Conservation (phyloP, 768 basidiomycete genomes). For the Megacollybia marginata region DNA sequence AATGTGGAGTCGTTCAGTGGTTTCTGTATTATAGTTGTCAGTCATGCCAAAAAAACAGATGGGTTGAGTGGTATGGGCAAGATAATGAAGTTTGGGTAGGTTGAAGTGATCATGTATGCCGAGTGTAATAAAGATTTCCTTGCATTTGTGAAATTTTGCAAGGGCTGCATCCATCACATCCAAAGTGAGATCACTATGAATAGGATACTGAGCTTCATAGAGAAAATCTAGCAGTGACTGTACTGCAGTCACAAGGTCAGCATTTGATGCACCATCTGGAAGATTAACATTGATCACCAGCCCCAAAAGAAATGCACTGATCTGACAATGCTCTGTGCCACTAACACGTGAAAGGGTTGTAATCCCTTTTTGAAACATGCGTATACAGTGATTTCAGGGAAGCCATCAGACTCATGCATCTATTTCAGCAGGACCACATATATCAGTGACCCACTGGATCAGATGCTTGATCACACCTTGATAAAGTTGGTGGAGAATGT, state of each 20-base stretch:
- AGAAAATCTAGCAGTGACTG: conserved; percentile 26
- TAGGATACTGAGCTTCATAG: conserved; percentile 22
- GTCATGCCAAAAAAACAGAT: conserved; percentile 15
- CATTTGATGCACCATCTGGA: neutral
- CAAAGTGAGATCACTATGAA: conserved; percentile 18
- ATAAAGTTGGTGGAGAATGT: conserved; percentile 19
- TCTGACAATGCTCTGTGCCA: conserved; percentile 19
- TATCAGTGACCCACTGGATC: conserved; percentile 7
- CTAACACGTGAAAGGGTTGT: conserved; percentile 15
- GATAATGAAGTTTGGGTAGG: conserved; percentile 19
- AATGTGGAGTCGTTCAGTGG: conserved; percentile 18
- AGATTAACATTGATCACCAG: conserved; percentile 13
- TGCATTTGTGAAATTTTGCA: conserved; percentile 22
- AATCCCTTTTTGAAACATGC: conserved; percentile 22
- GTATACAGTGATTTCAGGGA: conserved; percentile 21
- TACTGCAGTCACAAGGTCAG: conserved; percentile 10
- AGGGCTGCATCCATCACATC: conserved; percentile 11
- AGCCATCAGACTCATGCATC: conserved; percentile 19
- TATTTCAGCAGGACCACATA: conserved; percentile 15
- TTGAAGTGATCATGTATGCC: conserved; percentile 19
- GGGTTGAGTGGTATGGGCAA: conserved; percentile 12
- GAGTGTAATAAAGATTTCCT: conserved; percentile 19
- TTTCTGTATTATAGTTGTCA: conserved; percentile 19
- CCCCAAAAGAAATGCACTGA: conserved; percentile 14
- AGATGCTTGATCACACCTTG: conserved; percentile 21